Evolutionary conservation across 257 asterid species (phyloP).

Genomic region (Petrea volubilis): DNA sequence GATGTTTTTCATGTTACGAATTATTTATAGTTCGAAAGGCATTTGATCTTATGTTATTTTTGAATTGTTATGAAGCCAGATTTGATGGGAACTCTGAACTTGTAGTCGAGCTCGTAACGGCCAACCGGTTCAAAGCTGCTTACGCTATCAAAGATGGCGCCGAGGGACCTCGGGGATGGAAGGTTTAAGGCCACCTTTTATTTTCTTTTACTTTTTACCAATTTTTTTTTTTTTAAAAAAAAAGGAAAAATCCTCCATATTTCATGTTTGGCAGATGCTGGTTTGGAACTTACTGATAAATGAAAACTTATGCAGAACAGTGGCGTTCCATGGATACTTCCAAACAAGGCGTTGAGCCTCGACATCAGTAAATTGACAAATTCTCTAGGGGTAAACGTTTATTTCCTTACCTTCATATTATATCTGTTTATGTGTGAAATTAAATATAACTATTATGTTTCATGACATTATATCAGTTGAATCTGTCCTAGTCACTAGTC

Average conservation of each 20-base stretch:
- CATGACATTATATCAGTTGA: too few species aligned
- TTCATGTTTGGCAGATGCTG: constrained; percentile 2
- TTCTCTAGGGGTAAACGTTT: constrained; percentile 35
- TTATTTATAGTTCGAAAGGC: constrained; percentile 41
- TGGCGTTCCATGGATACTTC: constrained; percentile 86
- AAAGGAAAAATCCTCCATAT: not conserved
- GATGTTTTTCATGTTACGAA: constrained; percentile 53
- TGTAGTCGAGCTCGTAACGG: constrained; percentile 89
- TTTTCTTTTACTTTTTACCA: not conserved
- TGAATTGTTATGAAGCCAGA: constrained; percentile 89
- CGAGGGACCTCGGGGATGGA: constrained; percentile 85
- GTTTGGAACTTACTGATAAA: constrained; percentile 20
- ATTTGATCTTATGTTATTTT: constrained; percentile 26
- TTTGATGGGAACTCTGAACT: constrained; percentile 98
- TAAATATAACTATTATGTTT: too few species aligned
- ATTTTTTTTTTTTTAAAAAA: not conserved
- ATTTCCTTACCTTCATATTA: too few species aligned
- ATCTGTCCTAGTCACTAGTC: too few species aligned
- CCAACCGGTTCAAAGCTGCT: constrained; percentile 93
- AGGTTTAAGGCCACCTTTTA: constrained; percentile 36
- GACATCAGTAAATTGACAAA: constrained; percentile 39
- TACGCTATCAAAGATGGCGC: constrained; percentile 96
- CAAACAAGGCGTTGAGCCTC: constrained; percentile 54
- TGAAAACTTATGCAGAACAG: constrained; percentile 67
- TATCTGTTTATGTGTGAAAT: too few species aligned